Base-by-base conservation (phyloP, 768 basidiomycete genomes). In the Stropharia rugosoannulata region DNA sequence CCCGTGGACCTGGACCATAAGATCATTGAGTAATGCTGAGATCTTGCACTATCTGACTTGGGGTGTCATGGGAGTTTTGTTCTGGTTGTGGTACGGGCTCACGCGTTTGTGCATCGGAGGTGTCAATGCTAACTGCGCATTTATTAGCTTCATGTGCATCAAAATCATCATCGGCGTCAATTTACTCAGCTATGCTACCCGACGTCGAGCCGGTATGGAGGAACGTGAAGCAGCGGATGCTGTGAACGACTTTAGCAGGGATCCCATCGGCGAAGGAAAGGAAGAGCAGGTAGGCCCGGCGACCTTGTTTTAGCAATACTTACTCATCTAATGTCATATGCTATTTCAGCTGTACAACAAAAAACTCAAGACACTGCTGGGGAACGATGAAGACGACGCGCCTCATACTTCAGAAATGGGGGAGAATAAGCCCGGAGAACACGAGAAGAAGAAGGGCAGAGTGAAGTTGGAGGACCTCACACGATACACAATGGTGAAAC, bases 101-200 rank as follows among this genome's bases (percentile, higher is more conserved):
- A 19, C 37, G 12, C 48, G 49, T 39, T 39, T 9, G 22, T 22
- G n/a, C 4, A 16, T 39, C 10, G 39, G 38, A 18, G 44, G 15
- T 25, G 13, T 56, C 35, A 18, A 52, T 19, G 35, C 25, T 46
- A 29, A 42, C 46, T 49, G 54, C 47, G 36, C 40, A n/a, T 49
- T 13, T 32, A n/a, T 46, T 60, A 90, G 94, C 66, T 83, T 89
- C 60, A 81, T 97, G 8, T 87, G 89, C 4, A 76, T 98, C 61
- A 98, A 99, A 71, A 78, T 98, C 35, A 87, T 98, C n/a, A 80
- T 98, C 45, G 96, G 96, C 2, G 84, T 96, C 4, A 87, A 91
- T 58, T 76, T 98, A 3, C 79, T 96, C 11, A 88, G 87, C 55
- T 95, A 91, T 68, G 94, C 95, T 3, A 84, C 87, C 0, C 74